phyloP scores from a whole-genome alignment of 371 early-diverging fungal species.

The Batkoa obscura region DNA sequence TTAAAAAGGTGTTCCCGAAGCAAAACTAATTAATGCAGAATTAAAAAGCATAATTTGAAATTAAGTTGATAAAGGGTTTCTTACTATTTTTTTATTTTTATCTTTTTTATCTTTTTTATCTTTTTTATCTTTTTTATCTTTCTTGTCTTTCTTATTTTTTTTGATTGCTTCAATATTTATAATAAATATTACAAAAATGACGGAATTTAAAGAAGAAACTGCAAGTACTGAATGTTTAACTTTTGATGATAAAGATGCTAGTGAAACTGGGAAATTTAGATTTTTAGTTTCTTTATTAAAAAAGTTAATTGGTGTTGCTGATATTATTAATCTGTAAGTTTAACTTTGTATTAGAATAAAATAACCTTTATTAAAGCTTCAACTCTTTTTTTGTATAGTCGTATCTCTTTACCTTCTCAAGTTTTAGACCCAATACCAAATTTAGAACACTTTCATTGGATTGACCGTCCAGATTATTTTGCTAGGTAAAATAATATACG shows the following conservation, averaged over 20 bases:
- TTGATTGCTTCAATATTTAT: too few species aligned
- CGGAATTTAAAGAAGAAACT: too few species aligned
- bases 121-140: too few species aligned
- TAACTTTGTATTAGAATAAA: neutral
- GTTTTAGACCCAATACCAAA: slow-evolving; percentile 44
- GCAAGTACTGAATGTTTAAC: neutral
- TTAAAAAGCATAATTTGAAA: too few species aligned
- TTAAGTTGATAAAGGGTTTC: too few species aligned
- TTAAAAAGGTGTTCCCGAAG: too few species aligned
- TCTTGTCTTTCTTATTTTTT: too few species aligned
- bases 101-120: too few species aligned
- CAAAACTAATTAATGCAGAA: too few species aligned
- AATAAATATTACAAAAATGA: too few species aligned
- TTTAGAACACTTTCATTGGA: slow-evolving; percentile 54
- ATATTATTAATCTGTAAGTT: slow-evolving; percentile 30
- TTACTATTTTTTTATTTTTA: too few species aligned
- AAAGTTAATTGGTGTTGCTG: slow-evolving; percentile 36
- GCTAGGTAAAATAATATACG: slow-evolving; percentile 14
- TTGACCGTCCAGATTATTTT: slow-evolving; percentile 48
- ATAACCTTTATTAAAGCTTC: too few species aligned
- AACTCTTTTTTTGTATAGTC: slow-evolving; percentile 14
- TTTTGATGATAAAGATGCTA: slow-evolving; percentile 5
- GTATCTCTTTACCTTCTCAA: slow-evolving; percentile 43
- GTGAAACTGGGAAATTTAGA: slow-evolving; percentile 9
- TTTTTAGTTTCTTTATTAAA: slow-evolving; percentile 26